These are phyloP conservation scores for Cucurbitaria berberidis DNA, from an alignment of 2,329 filamentous ascomycete species.

Conservation along the genomic window DNA sequence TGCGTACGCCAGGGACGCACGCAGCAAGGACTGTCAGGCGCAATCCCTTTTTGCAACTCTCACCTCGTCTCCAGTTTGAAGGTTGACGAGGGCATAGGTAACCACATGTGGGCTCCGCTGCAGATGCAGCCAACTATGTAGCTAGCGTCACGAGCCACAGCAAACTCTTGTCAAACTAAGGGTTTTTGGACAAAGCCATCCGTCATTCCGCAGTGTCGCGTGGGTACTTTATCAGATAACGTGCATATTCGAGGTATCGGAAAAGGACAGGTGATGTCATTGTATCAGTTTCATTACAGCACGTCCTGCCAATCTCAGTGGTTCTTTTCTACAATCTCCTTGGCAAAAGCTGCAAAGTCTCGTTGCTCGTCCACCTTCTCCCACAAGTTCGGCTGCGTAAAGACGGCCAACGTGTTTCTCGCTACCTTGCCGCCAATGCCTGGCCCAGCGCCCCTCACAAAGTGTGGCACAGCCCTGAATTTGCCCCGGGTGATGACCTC, in stretches of 20 bases:
- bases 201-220: constrained; percentile 16
- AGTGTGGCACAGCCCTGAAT: constrained; percentile 95
- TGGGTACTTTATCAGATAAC: constrained; percentile 6
- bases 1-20: not conserved
- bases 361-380: constrained; percentile 75
- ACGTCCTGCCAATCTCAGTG: constrained; percentile 39
- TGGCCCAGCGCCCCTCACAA: constrained; percentile 77
- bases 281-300: too few relatives aligned
- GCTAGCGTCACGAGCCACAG: constrained; percentile 14
- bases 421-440: constrained; percentile 56
- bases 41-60: not conserved
- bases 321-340: constrained; percentile 56
- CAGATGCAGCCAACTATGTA: too few relatives aligned
- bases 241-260: not conserved
- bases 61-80: too few relatives aligned
- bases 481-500: constrained; percentile 88
- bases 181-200: not conserved
- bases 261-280: constrained; percentile 15
- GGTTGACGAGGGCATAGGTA: too few relatives aligned
- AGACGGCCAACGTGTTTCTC: constrained; percentile 88
- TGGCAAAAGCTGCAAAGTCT: constrained; percentile 78
- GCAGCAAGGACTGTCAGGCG: not conserved
- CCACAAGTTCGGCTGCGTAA: constrained; percentile 92
- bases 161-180: constrained; percentile 1
- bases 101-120: too few relatives aligned